phyloP scores from a whole-genome alignment of 345 rosid species.

The Dipteronia sinensis region DNA sequence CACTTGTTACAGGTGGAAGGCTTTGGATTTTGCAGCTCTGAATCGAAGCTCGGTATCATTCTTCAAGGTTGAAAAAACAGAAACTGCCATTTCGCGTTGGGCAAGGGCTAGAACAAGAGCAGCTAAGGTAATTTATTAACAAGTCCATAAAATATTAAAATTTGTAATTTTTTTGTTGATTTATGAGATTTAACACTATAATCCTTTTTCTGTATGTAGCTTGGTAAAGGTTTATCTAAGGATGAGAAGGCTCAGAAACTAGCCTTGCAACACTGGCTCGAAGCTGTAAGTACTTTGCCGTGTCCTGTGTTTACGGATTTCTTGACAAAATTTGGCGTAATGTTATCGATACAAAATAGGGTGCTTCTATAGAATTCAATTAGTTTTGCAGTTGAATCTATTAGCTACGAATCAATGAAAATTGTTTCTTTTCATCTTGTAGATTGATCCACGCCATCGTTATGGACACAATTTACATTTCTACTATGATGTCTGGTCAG shows the following conservation, averaged over 20 bases:
- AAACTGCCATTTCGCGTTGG: slow-evolving; percentile 67
- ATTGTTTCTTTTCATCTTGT: slow-evolving; percentile 10
- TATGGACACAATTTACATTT: slow-evolving; percentile 89
- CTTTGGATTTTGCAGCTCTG: slow-evolving; percentile 62
- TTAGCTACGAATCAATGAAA: background rate
- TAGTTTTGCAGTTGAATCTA: background rate
- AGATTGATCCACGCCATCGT: slow-evolving; percentile 89
- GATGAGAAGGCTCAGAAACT: slow-evolving; percentile 76
- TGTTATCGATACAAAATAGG: too few species aligned
- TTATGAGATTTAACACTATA: background rate
- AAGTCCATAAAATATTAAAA: slow-evolving; percentile 8
- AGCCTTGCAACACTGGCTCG: slow-evolving; percentile 81
- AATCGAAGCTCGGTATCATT: slow-evolving; percentile 54
- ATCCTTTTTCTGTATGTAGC: slow-evolving; percentile 33
- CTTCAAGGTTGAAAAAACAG: slow-evolving; percentile 54
- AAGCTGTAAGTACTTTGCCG: slow-evolving; percentile 53
- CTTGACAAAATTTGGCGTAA: background rate
- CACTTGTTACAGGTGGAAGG: slow-evolving; percentile 56
- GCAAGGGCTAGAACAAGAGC: slow-evolving; percentile 60
- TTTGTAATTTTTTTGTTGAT: background rate
- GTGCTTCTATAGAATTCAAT: background rate
- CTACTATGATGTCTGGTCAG: slow-evolving; percentile 72
- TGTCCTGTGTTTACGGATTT: too few species aligned
- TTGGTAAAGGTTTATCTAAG: slow-evolving; percentile 69
- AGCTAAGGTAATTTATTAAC: slow-evolving; percentile 49